Conservation (phyloP, 371 early-diverging fungal genomes). For the Edhazardia aedis region DNA sequence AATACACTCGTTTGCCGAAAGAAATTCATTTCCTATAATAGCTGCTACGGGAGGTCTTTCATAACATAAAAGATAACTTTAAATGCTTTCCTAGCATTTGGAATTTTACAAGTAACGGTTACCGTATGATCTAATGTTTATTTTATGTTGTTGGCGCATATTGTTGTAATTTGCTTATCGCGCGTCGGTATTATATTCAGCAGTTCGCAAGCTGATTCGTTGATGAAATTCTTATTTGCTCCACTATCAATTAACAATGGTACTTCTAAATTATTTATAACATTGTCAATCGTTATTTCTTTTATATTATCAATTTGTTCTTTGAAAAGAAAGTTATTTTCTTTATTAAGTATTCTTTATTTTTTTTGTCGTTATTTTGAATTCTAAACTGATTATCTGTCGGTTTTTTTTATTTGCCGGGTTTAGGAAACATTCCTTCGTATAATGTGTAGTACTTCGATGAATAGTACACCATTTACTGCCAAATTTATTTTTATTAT, state of each 20-base stretch:
- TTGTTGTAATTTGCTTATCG: not conserved
- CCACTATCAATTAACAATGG: not conserved
- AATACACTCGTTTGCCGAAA: not conserved
- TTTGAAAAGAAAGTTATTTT: too few relatives aligned
- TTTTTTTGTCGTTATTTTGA: too few relatives aligned
- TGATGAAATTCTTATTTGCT: not conserved
- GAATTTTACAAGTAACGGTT: not conserved
- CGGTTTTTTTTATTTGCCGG: too few relatives aligned
- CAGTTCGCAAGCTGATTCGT: not conserved
- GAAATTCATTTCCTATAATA: not conserved
- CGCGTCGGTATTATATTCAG: not conserved
- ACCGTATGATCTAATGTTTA: not conserved
- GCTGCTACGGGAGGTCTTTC: not conserved
- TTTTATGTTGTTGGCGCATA: not conserved
- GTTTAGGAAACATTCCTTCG: too few relatives aligned
- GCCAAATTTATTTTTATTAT: too few relatives aligned
- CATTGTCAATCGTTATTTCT: too few relatives aligned
- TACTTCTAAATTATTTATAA: too few relatives aligned
- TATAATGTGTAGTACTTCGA: too few relatives aligned
- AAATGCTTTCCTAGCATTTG: not conserved
- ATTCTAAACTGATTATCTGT: too few relatives aligned
- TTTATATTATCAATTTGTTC: too few relatives aligned
- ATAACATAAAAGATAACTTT: not conserved
- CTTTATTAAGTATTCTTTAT: too few relatives aligned
- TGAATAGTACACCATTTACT: too few relatives aligned